Percentiles rank a stretch among this genome's conserved stretches.
These are phyloP conservation scores for Bipolaris cookei DNA, from an alignment of 2,329 filamentous ascomycete species.

Conservation along the genomic window DNA sequence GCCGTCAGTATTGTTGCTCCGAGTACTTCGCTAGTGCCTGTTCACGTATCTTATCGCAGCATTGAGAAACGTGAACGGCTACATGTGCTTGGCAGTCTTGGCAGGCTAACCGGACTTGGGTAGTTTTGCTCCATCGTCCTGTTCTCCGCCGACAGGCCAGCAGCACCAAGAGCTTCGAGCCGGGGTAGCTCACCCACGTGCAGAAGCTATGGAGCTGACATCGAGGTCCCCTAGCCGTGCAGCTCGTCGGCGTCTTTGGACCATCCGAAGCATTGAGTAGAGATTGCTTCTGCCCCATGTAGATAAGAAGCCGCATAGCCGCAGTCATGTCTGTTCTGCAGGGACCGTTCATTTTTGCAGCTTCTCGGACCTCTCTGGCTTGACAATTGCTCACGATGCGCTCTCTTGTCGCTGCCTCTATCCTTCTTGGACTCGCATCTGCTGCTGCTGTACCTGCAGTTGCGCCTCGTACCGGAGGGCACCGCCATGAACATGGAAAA, in stretches of 20 bases:
- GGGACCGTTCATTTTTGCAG: slow-evolving; percentile 23
- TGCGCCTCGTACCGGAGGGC: slow-evolving; percentile 21
- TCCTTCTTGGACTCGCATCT: slow-evolving; percentile 38
- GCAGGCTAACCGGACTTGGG: slow-evolving; percentile 23
- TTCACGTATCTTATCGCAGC: slow-evolving; percentile 21
- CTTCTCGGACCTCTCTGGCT: slow-evolving; percentile 10
- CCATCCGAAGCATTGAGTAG: slow-evolving; percentile 14
- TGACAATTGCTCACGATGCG: slow-evolving; percentile 33
- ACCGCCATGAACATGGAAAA: slow-evolving; percentile 22
- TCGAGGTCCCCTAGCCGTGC: slow-evolving; percentile 20
- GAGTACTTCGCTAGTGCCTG: slow-evolving; percentile 6
- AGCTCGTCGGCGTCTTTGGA: slow-evolving; percentile 12
- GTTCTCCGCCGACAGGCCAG: slow-evolving; percentile 14
- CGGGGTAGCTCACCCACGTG: slow-evolving; percentile 36
- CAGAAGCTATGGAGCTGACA: slow-evolving; percentile 25
- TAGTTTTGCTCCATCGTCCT: slow-evolving; percentile 15
- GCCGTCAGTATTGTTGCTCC: slow-evolving; percentile 7
- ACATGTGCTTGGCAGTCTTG: slow-evolving; percentile 26
- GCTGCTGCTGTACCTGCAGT: slow-evolving; percentile 39
- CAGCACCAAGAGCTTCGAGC: slow-evolving; percentile 15
- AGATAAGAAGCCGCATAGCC: slow-evolving; percentile 35
- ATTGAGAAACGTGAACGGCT: slow-evolving; percentile 25
- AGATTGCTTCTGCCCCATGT: slow-evolving; percentile 4
- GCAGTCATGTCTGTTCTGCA: slow-evolving; percentile 21
- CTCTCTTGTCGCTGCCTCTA: slow-evolving; percentile 34